Conservation (phyloP, 768 basidiomycete genomes). For the Leccinum imitatum region DNA sequence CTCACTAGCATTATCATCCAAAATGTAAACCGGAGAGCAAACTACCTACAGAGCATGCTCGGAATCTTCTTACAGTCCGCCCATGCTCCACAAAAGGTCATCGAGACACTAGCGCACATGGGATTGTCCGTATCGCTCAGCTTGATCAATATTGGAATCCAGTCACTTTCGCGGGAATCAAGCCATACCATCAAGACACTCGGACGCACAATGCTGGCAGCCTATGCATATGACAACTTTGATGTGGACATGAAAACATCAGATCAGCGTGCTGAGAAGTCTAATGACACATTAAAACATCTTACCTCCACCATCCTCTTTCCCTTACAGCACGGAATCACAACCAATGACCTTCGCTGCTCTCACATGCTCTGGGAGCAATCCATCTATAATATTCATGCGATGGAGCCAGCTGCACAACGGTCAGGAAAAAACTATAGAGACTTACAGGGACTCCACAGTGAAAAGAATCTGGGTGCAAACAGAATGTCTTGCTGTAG, state of each 20-base stretch:
- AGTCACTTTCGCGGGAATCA: neutral
- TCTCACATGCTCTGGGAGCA: neutral
- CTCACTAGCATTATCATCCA: neutral
- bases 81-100: slow-evolving; percentile 3
- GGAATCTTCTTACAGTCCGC: slow-evolving; percentile 4
- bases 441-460: neutral
- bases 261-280: neutral
- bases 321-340: neutral
- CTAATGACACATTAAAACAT: neutral
- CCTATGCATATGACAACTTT: slow-evolving; percentile 10
- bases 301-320: neutral
- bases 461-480: neutral
- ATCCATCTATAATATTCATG: neutral
- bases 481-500: too few relatives aligned
- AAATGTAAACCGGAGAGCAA: neutral
- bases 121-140: neutral
- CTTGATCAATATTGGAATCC: neutral
- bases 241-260: neutral
- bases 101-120: slow-evolving; percentile 1
- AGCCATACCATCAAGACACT: neutral
- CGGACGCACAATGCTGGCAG: neutral
- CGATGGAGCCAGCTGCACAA: too few relatives aligned
- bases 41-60: slow-evolving; percentile 1
- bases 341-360: neutral
- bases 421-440: neutral